phyloP scores from a whole-genome alignment of 495 filamentous ascomycete genomes.

The Aspergillus egyptiacus region DNA sequence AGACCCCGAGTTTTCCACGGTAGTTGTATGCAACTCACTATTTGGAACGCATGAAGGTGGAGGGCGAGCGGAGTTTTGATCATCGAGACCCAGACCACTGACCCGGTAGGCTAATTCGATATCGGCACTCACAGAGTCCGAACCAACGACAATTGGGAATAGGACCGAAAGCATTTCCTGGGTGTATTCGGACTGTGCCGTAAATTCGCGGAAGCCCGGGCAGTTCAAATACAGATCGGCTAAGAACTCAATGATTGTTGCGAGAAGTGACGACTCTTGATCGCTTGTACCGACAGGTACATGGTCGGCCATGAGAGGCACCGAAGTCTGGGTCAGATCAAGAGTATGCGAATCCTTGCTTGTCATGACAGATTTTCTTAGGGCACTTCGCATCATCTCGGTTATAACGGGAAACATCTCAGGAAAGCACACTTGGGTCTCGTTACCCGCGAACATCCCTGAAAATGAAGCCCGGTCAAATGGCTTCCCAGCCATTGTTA shows the following conservation, averaged over 20 bases:
- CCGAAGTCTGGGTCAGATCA: constrained; percentile 1
- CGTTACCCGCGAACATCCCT: constrained; percentile 57
- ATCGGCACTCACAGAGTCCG: constrained; percentile 73
- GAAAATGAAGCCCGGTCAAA: constrained; percentile 69
- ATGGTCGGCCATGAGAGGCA: constrained; percentile 15
- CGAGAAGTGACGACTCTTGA: constrained; percentile 46
- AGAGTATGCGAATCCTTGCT: constrained; percentile 3
- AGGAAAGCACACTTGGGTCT: constrained; percentile 62
- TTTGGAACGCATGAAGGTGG: constrained; percentile 57
- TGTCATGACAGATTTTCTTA: constrained; percentile 46
- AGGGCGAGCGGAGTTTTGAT: constrained; percentile 73
- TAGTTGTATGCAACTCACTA: constrained; percentile 69
- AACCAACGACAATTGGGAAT: constrained; percentile 79
- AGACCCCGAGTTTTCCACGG: constrained; percentile 46
- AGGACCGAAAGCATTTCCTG: constrained; percentile 70
- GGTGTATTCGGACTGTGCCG: constrained; percentile 67
- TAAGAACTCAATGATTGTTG: constrained; percentile 72
- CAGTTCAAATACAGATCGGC: constrained; percentile 70
- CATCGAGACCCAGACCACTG: constrained; percentile 75
- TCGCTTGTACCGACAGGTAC: constrained; percentile 5
- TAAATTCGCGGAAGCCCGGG: constrained; percentile 71
- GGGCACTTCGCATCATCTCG: constrained; percentile 80
- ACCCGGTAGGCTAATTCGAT: constrained; percentile 76
- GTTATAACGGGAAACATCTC: constrained; percentile 75
- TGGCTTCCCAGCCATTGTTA: constrained; percentile 63